Conservation (phyloP, 2,329 filamentous ascomycete genomes). For the Scedosporium minutisporum region DNA sequence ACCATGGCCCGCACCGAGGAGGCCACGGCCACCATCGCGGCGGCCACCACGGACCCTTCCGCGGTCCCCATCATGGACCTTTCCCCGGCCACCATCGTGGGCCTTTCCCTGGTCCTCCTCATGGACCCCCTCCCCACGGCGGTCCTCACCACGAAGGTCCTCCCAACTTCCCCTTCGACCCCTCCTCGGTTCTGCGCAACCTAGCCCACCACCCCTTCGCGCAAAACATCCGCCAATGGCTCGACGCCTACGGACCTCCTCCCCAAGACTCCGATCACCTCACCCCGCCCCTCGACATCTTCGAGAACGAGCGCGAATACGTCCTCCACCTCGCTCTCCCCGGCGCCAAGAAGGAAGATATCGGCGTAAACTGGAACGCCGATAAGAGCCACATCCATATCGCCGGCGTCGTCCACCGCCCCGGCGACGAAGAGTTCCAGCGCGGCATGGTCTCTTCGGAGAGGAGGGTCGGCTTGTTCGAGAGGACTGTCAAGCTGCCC, state of each 20-base stretch:
- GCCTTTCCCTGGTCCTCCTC: slow-evolving; percentile 4
- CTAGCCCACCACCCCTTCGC: slow-evolving; percentile 32
- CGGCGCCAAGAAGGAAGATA: slow-evolving; percentile 69
- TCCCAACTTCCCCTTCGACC: slow-evolving; percentile 22
- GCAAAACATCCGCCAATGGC: slow-evolving; percentile 29
- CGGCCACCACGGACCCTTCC: slow-evolving; percentile 13
- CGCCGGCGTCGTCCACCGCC: slow-evolving; percentile 63
- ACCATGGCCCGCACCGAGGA: slow-evolving; percentile 11
- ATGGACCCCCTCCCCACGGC: slow-evolving; percentile 12
- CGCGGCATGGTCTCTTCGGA: slow-evolving; percentile 54
- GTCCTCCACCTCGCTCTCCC: slow-evolving; percentile 68
- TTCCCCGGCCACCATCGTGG: slow-evolving; percentile 14
- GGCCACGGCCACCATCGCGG: slow-evolving; percentile 10
- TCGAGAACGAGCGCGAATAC: slow-evolving; percentile 56
- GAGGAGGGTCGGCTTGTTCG: slow-evolving; percentile 65
- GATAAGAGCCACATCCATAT: slow-evolving; percentile 57
- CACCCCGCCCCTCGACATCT: slow-evolving; percentile 62
- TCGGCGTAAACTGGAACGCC: slow-evolving; percentile 67
- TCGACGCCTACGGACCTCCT: slow-evolving; percentile 15
- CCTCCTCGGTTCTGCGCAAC: slow-evolving; percentile 28
- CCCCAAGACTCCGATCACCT: slow-evolving; percentile 33
- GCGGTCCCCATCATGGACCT: slow-evolving; percentile 15
- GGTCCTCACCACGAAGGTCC: slow-evolving; percentile 16
- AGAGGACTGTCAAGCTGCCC: slow-evolving; percentile 57
- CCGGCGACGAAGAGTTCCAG: slow-evolving; percentile 60